Conservation (phyloP, 768 basidiomycete genomes). For the Boletus insuetus region DNA sequence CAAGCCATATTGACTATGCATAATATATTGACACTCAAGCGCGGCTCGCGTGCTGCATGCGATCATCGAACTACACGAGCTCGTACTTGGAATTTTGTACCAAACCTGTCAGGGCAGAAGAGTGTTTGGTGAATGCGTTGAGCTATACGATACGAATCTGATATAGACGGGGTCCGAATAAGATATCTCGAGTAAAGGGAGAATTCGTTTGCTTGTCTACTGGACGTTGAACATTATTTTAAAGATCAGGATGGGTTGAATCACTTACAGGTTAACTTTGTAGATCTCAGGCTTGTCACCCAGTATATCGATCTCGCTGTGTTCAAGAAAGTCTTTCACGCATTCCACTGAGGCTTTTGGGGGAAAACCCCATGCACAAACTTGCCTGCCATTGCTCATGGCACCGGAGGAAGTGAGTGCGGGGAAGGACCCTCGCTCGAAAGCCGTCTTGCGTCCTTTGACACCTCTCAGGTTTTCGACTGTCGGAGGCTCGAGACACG, state of each 20-base stretch:
- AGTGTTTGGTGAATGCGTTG: conserved; percentile 59
- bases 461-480: conserved; percentile 35
- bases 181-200: conserved; percentile 50
- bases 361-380: conserved; percentile 63
- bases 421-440: conserved; percentile 33
- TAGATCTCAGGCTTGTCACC: conserved; percentile 44
- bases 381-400: conserved; percentile 49
- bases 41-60: background rate
- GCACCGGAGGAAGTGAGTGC: conserved; percentile 52
- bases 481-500: conserved; percentile 26
- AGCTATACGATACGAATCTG: conserved; percentile 70
- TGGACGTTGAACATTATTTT: conserved; percentile 4
- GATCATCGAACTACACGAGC: conserved; percentile 51
- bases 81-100: conserved; percentile 41
- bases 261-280: conserved; percentile 50
- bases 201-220: conserved; percentile 39
- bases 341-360: conserved; percentile 37
- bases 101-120: conserved; percentile 36
- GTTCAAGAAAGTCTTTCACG: conserved; percentile 42
- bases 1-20: conserved; percentile 12
- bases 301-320: conserved; percentile 42
- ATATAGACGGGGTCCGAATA: conserved; percentile 51
- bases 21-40: conserved; percentile 7
- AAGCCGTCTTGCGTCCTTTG: conserved; percentile 40
- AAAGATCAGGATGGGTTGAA: background rate